These are phyloP conservation scores for Clathrospora elynae DNA, from an alignment of 2,329 filamentous ascomycete genomes.

Conservation along the genomic window DNA sequence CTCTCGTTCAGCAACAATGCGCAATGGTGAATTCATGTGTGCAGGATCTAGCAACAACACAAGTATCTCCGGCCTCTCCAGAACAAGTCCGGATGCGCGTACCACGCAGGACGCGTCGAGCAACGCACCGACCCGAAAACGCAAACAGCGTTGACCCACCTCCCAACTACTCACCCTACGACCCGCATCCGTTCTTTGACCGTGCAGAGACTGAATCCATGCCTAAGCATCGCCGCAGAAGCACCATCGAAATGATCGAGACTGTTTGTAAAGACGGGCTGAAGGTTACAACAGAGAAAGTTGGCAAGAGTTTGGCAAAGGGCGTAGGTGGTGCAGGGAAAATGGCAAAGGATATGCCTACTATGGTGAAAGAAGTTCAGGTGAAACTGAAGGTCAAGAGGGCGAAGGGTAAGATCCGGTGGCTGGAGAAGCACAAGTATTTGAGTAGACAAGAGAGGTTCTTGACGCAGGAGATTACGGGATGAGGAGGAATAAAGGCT, in stretches of 20 bases:
- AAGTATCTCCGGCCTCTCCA: not conserved
- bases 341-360: conserved; percentile 5
- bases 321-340: conserved; percentile 3
- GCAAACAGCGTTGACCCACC: conserved; percentile 1
- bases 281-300: conserved; percentile 2
- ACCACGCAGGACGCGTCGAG: not conserved
- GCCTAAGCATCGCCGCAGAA: not conserved
- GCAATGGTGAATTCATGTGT: too few species aligned
- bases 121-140: not conserved
- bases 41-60: not conserved
- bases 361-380: conserved; percentile 1
- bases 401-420: conserved; percentile 6
- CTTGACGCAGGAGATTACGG: not conserved
- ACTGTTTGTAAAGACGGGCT: not conserved
- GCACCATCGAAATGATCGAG: not conserved
- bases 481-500: too few species aligned
- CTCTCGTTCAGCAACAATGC: too few species aligned
- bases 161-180: conserved; percentile 5
- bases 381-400: conserved; percentile 1
- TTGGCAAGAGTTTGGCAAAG: conserved; percentile 5
- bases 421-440: conserved; percentile 7
- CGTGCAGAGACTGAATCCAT: not conserved
- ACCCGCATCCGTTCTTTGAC: conserved; percentile 6
- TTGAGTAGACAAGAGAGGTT: conserved; percentile 2
- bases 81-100: not conserved